Percentiles rank a stretch among this genome's conserved stretches.
phyloP scores from a whole-genome alignment of 1,139 yeast genomes.

The Pichia sp. region DNA sequence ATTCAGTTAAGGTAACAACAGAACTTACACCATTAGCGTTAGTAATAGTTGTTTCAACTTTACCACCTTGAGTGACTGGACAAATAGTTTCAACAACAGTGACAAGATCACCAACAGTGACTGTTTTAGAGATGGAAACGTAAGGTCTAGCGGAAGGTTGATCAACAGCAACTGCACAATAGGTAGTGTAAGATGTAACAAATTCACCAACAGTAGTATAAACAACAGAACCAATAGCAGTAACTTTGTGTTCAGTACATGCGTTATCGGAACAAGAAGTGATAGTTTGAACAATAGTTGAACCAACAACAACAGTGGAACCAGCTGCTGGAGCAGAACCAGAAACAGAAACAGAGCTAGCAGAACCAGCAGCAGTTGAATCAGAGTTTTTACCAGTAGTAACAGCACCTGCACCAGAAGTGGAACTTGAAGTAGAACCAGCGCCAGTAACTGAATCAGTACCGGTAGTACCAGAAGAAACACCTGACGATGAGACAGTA shows the following conservation, averaged over 20 bases:
- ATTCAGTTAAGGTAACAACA: slow-evolving; percentile 5
- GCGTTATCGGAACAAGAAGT: slow-evolving; percentile 18
- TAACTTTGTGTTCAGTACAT: slow-evolving; percentile 15
- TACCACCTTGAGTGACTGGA: slow-evolving; percentile 10
- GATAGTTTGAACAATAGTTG: slow-evolving; percentile 13
- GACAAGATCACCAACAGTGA: slow-evolving; percentile 6
- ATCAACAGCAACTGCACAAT: slow-evolving; percentile 5
- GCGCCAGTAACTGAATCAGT: slow-evolving; percentile 8
- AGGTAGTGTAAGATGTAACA: slow-evolving; percentile 10
- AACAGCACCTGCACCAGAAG: slow-evolving; percentile 7
- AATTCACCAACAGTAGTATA: slow-evolving; percentile 6
- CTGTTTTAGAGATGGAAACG: slow-evolving; percentile 1
- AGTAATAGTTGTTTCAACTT: slow-evolving; percentile 20
- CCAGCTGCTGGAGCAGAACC: slow-evolving; percentile 7
- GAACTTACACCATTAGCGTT: slow-evolving; percentile 2
- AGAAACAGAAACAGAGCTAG: neutral
- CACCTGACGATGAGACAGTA: neutral
- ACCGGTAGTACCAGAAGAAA: neutral
- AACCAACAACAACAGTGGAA: neutral
- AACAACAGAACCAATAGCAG: slow-evolving; percentile 8
- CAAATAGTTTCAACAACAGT: slow-evolving; percentile 15
- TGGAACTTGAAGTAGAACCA: slow-evolving; percentile 6
- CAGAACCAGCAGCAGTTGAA: neutral
- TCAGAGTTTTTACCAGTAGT: slow-evolving; percentile 1
- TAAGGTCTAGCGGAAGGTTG: neutral